Evolutionary conservation across 2,329 filamentous ascomycete species (phyloP).

Genomic region (Penicillium paneum): DNA sequence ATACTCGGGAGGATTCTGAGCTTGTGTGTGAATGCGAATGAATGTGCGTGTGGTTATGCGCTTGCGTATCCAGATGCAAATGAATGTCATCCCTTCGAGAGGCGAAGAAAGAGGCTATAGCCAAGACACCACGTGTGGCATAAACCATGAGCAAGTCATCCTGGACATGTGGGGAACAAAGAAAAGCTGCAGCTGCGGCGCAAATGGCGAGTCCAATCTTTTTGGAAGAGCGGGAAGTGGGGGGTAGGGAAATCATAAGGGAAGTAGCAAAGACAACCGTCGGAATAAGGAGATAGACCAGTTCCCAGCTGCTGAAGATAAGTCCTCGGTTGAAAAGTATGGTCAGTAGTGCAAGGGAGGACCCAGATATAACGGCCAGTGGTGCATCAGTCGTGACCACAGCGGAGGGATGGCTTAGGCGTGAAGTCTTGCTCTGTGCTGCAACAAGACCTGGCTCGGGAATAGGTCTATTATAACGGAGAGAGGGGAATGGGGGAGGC

Average conservation of each 20-base stretch:
- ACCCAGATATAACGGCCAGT: constrained; percentile 29
- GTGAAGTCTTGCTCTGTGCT: constrained; percentile 11
- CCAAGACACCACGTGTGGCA: constrained; percentile 27
- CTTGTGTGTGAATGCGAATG: constrained; percentile 36
- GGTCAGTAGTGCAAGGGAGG: constrained; percentile 23
- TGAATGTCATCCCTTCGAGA: constrained; percentile 34
- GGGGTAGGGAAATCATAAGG: constrained; percentile 25
- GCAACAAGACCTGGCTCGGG: constrained; percentile 25
- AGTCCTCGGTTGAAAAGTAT: constrained; percentile 23
- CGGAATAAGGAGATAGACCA: constrained; percentile 23
- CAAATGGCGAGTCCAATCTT: constrained; percentile 34
- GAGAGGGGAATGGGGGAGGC: constrained; percentile 46
- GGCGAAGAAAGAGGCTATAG: constrained; percentile 31
- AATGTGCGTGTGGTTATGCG: constrained; percentile 28
- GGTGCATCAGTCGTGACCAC: constrained; percentile 26
- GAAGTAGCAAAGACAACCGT: constrained; percentile 28
- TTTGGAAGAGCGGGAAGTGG: constrained; percentile 26
- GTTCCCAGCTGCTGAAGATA: constrained; percentile 22
- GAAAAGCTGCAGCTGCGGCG: constrained; percentile 27
- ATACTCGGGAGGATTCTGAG: constrained; percentile 62
- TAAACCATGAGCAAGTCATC: constrained; percentile 29
- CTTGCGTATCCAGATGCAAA: constrained; percentile 27
- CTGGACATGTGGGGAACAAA: constrained; percentile 30
- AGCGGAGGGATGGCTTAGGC: constrained; percentile 8
- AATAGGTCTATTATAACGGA: constrained; percentile 18